phyloP scores from a whole-genome alignment of 139 green algal species.

The Chlorella vulgaris region DNA sequence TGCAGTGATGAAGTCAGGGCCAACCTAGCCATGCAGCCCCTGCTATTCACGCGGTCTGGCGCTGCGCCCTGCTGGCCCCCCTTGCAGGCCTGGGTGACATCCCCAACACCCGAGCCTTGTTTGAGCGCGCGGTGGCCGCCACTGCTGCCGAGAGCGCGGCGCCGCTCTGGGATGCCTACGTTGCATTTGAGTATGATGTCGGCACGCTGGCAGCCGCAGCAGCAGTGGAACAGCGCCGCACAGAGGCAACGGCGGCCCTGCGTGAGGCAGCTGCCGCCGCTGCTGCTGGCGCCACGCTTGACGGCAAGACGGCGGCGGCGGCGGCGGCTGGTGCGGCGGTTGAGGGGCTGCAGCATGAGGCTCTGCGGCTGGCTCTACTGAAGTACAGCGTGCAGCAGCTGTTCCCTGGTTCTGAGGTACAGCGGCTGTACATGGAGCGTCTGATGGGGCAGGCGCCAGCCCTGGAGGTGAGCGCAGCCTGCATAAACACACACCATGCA shows the following conservation, averaged over 20 bases:
- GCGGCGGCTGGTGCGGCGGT: not conserved
- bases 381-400: conserved; percentile 60
- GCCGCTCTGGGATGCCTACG: conserved; percentile 65
- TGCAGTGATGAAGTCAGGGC: too few species aligned
- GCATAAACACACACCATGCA: too few species aligned
- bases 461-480: conserved; percentile 17
- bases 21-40: too few species aligned
- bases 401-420: conserved; percentile 35
- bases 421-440: conserved; percentile 48
- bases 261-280: not conserved
- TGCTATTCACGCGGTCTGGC: too few species aligned
- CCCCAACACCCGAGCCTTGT: conserved; percentile 79
- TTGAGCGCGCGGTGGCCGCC: conserved; percentile 76
- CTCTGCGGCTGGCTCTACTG: conserved; percentile 43
- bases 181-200: conserved; percentile 57
- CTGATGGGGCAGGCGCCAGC: conserved; percentile 45
- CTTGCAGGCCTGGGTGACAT: conserved; percentile 78
- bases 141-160: conserved; percentile 24
- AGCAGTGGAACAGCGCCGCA: conserved; percentile 39
- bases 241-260: conserved; percentile 29
- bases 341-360: not conserved
- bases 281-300: conserved; percentile 6
- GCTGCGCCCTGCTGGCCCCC: too few species aligned
- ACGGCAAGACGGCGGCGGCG: conserved; percentile 9
- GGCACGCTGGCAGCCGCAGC: conserved; percentile 44